Conservation (phyloP, 176 grass and related monocot genomes). For the Bothriochloa decipiens region DNA sequence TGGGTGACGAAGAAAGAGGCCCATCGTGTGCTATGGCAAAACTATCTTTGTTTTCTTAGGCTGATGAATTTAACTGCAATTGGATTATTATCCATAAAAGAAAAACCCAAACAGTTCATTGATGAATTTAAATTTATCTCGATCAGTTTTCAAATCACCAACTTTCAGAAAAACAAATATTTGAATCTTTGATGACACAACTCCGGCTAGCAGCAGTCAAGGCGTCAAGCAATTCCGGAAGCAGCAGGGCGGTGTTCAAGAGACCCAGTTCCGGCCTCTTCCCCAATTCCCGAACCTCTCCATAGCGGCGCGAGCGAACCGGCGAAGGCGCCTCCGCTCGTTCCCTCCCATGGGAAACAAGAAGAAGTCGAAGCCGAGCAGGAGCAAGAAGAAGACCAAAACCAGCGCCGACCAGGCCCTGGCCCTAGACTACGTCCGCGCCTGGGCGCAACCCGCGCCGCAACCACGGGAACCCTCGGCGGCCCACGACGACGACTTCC, state of each 20-base stretch:
- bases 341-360: conserved; percentile 56
- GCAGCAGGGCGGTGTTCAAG: neutral
- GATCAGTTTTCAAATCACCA: neutral
- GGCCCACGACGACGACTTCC: conserved; percentile 52
- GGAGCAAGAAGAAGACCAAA: conserved; percentile 58
- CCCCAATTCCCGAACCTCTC: neutral
- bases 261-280: neutral
- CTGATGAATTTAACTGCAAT: neutral
- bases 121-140: neutral
- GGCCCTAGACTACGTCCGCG: conserved; percentile 67
- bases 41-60: too few relatives aligned
- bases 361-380: conserved; percentile 47
- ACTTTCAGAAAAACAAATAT: neutral
- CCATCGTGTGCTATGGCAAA: neutral
- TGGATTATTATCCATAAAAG: neutral
- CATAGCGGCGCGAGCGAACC: neutral
- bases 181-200: neutral
- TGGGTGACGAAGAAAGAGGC: too few relatives aligned
- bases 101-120: neutral
- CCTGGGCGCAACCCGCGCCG: conserved; percentile 58
- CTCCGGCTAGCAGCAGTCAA: neutral
- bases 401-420: conserved; percentile 52
- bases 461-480: neutral
- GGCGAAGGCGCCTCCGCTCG: neutral
- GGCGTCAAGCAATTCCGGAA: neutral